These are phyloP conservation scores for Cardamine occulta DNA, from an alignment of 345 rosid species.

Conservation along the genomic window DNA sequence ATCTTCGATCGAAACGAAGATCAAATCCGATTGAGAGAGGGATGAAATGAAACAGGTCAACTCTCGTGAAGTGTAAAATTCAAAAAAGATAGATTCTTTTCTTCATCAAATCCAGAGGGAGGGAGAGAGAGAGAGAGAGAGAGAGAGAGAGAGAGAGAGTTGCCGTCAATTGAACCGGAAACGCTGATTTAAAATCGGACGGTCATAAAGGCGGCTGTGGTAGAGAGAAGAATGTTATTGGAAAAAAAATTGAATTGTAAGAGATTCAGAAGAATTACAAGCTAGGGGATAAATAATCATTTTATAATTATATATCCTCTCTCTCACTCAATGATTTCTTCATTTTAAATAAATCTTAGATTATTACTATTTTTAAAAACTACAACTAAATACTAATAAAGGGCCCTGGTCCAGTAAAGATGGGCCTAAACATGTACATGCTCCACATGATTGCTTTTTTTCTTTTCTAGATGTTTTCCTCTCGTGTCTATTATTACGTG, in stretches of 20 bases:
- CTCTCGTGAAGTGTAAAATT: constrained; percentile 38
- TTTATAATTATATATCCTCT: constrained; percentile 4
- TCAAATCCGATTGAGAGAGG: constrained; percentile 12
- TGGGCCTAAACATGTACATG: constrained; percentile 33
- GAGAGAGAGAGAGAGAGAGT: constrained; percentile 18
- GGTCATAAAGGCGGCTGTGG: constrained; percentile 32
- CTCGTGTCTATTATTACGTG: background rate
- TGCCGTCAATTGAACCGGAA: constrained; percentile 43
- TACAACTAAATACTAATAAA: constrained; percentile 11
- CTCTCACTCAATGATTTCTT: constrained; percentile 37
- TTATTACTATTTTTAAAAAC: background rate
- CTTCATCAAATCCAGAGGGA: constrained; percentile 38
- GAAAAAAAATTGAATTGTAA: background rate
- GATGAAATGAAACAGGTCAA: constrained; percentile 40
- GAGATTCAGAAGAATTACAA: constrained; percentile 25
- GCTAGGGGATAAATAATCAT: constrained; percentile 16
- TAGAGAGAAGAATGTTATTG: constrained; percentile 30
- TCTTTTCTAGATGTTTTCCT: background rate
- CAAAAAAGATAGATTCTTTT: constrained; percentile 36
- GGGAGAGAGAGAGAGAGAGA: constrained; percentile 26
- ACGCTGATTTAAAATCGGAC: constrained; percentile 39
- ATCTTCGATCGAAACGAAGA: constrained; percentile 26
- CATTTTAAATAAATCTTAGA: background rate
- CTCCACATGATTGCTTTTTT: constrained; percentile 26
- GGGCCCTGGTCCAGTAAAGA: constrained; percentile 40